A percentile compares a stretch with the other conserved stretches of the same genome.
phyloP scores from a whole-genome alignment of 2,329 filamentous ascomycete genomes.

The Diaporthe caulivora region DNA sequence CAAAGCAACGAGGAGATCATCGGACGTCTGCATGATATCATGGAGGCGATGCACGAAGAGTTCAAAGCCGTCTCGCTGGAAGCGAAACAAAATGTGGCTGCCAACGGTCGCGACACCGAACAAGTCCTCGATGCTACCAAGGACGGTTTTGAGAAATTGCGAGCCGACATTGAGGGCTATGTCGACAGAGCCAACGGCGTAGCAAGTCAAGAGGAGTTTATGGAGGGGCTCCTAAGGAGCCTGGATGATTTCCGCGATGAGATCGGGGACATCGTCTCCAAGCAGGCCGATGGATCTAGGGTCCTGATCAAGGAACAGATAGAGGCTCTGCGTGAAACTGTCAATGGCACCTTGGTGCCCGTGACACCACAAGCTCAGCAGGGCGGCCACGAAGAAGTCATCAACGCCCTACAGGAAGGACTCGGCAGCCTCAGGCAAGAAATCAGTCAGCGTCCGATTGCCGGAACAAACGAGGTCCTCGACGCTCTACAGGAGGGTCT shows the following conservation, averaged over 20 bases:
- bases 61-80: conserved; percentile 72
- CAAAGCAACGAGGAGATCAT: conserved; percentile 64
- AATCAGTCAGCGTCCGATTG: conserved; percentile 72
- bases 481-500: conserved; percentile 92
- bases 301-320: conserved; percentile 86
- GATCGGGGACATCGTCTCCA: conserved; percentile 71
- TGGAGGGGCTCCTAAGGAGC: conserved; percentile 74
- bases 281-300: conserved; percentile 63
- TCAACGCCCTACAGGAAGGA: conserved; percentile 78
- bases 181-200: conserved; percentile 79
- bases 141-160: conserved; percentile 85
- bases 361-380: conserved; percentile 59
- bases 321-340: conserved; percentile 81
- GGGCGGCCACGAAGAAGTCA: conserved; percentile 71
- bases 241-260: conserved; percentile 77
- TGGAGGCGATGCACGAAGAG: conserved; percentile 69
- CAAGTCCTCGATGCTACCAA: conserved; percentile 90
- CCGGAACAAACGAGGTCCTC: conserved; percentile 87
- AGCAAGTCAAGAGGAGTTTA: conserved; percentile 81
- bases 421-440: conserved; percentile 82
- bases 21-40: conserved; percentile 73
- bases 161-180: conserved; percentile 84
- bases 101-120: conserved; percentile 85
- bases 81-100: conserved; percentile 82
- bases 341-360: conserved; percentile 77